Conservation (phyloP, 2,329 filamentous ascomycete genomes). For the Xylogone sp. region DNA sequence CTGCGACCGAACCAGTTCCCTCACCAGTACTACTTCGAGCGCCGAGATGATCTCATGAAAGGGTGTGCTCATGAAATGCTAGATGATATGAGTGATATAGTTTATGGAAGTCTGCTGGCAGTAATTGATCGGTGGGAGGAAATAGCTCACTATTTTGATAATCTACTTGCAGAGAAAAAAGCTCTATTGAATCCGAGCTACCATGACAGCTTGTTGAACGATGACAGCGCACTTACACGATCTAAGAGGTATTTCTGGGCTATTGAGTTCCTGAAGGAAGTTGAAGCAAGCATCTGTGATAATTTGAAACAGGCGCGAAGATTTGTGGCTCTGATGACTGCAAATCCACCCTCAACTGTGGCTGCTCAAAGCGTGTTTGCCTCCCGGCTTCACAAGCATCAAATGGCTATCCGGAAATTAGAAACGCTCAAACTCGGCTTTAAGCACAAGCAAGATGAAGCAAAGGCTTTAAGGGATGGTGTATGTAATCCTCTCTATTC, state of each 20-base stretch:
- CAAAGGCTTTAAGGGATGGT: constrained; percentile 2
- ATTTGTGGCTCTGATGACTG: no score
- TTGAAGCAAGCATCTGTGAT: constrained; percentile 1
- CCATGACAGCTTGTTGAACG: constrained; percentile 1
- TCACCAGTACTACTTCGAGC: constrained; percentile 6
- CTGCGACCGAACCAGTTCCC: constrained; percentile 5
- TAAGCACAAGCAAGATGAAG: constrained; percentile 5
- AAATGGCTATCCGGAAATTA: background rate
- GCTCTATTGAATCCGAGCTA: no score
- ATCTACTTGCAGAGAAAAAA: no score
- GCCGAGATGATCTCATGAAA: constrained; percentile 1
- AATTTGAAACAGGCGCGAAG: no score
- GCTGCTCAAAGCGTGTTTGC: no score
- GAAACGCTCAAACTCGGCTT: constrained; percentile 2
- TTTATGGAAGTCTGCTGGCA: constrained; percentile 2
- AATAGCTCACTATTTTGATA: no score
- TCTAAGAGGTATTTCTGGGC: constrained; percentile 7
- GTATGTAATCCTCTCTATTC: background rate
- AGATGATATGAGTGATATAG: constrained; percentile 3
- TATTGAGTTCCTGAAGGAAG: constrained; percentile 4
- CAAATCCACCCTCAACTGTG: no score
- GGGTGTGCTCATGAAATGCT: constrained; percentile 4
- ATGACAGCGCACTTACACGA: constrained; percentile 5
- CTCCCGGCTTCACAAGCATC: constrained; percentile 1
- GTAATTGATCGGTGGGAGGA: background rate